Base-by-base conservation (phyloP, 257 asterid species). In the Pogostemon cablin region DNA sequence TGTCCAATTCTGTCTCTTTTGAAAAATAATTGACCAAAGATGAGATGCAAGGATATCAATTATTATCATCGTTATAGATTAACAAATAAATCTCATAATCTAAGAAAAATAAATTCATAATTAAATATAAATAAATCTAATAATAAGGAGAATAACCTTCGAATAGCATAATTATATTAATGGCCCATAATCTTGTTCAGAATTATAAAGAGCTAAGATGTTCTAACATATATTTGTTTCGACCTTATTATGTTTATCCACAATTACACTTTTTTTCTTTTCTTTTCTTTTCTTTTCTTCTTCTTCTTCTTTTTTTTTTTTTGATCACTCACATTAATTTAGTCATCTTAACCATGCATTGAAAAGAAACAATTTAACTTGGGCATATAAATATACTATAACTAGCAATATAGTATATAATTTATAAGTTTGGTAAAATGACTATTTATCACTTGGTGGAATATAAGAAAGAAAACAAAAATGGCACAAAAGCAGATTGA, bases 401-500 rank as follows among this genome's bases (percentile, higher is more conserved):
- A 9, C 32, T 32, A 40, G 57, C n/a, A 57, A 55, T 34, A 43
- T 48, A 47, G 77, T 67, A 74, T 25, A 25, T 25, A 25, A 1
- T 25, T 52, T 58, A 65, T 43, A 62, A 71, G 53, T 52, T 68
- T 72, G 62, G 44, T 37, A 50, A 49, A 37, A 65, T 52, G 4
- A 10, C 75, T 71, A 65, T 76, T 71, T 67, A 71, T 70, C 77
- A 75, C 81, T 65, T 50, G 44, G 70, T 63, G 58, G 75, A 74
- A 32, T 67, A 38, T 61, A 55, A 20, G 52, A 62, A 34, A 62
- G 35, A 47, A 20, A 2, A 38, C 47, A 65, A 35, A 10, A 60
- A 39, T 43, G 68, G 42, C 65, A 62, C 77, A 77, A 77, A 77
- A 71, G 83, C 74, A 74, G 82, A 74, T 78, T 77, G 86, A 82